Evolutionary conservation across 2,329 filamentous ascomycete species (phyloP), one percentile per base, ranked within the genome.

Genomic region (Paraphoma sp.): DNA sequence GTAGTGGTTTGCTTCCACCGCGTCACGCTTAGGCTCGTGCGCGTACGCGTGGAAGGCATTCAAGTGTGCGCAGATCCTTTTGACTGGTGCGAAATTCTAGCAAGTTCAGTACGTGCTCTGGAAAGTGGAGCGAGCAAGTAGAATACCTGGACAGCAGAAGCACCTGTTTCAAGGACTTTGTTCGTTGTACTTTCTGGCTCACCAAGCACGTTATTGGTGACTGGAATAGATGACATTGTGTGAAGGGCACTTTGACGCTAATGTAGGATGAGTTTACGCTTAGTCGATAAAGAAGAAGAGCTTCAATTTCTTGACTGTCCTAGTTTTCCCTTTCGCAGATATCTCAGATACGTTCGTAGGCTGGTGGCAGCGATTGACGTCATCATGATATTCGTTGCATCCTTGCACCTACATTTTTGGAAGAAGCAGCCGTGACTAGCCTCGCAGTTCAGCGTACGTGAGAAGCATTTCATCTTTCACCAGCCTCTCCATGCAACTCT

Each of bases 21-120:
- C 83, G 12, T 53, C 50, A 6, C 90, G 86, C 1, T 79, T 83
- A 0, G 88, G 86, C 45, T 94, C 89, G 28, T 86, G 83, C n/a
- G 88, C 88, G 70, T 95, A 95, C 46, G 88, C 86, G 70, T 96
- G 92, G 70, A 93, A 93, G n/a, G 91, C 92, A 67, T 95, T 93
- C 1, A 96, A 82, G 70, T 94, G 91, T 1, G 90, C 91, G 76
- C 92, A 95, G 47, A 96, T 84, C 51, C 87, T 85, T 67, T 91
- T 89, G 6, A 92, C 77, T 0, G 92, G 91, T 0, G 83, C 80
- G 73, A 96, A 92, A 62, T 86, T 83, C 84, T 88, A 40, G 7
- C 51, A n/a, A 29, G 16, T 30, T 57, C 23, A 53, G 33, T 40
- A 41, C n/a, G 6, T 3, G n/a, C 7, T 42, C 10, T 4, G 40